phyloP scores from a whole-genome alignment of 2,329 filamentous ascomycete species.

The Colletotrichum sp. region DNA sequence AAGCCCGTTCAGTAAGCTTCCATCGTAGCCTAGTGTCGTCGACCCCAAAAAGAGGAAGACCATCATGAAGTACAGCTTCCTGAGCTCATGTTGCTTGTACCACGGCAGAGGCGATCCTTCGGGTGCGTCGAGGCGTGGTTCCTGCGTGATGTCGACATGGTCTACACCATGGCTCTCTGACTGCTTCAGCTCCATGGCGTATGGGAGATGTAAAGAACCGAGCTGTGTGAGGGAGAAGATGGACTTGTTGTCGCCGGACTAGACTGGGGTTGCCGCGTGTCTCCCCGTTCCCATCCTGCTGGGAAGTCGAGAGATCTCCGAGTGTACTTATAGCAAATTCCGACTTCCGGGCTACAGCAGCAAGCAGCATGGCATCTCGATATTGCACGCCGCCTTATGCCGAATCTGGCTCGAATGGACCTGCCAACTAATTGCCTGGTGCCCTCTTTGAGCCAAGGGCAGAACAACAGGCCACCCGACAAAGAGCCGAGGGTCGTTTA shows the following conservation, averaged over 20 bases:
- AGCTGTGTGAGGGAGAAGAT: neutral
- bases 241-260: neutral
- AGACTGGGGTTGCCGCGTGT: neutral
- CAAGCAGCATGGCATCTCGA: neutral
- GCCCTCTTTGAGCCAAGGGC: neutral
- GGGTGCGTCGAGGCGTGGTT: neutral
- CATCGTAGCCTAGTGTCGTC: slow-evolving; percentile 43
- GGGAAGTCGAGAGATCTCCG: neutral
- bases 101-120: slow-evolving; percentile 24
- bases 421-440: neutral
- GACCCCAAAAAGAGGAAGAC: slow-evolving; percentile 36
- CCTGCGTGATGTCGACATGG: neutral
- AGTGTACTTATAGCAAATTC: neutral
- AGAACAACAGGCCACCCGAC: neutral
- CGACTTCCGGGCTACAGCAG: neutral
- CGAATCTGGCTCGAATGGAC: neutral
- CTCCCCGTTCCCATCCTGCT: neutral
- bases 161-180: neutral
- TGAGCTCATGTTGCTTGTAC: slow-evolving; percentile 34
- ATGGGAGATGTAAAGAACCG: too few species aligned
- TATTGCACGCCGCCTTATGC: neutral
- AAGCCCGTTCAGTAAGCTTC: slow-evolving; percentile 51
- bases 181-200: slow-evolving; percentile 4
- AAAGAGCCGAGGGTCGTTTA: neutral
- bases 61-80: slow-evolving; percentile 35